Evolutionary conservation across 2,329 filamentous ascomycete genomes (phyloP).

Genomic region (Colletotrichum truncatum): DNA sequence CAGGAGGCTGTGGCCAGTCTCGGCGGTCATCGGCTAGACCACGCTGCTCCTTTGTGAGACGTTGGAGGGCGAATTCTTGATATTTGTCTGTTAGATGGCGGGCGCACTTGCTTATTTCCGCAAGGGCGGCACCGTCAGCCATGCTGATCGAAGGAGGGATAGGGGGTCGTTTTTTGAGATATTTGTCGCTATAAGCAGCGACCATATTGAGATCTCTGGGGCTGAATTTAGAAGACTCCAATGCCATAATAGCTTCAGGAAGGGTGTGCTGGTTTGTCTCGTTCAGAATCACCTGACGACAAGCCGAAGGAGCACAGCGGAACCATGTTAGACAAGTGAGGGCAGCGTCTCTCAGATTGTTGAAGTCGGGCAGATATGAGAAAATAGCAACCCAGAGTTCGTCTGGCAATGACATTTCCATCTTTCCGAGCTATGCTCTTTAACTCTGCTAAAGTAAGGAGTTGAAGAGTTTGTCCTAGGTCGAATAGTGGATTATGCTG

Average conservation of each 20-base stretch:
- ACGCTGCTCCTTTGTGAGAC: constrained; percentile 5
- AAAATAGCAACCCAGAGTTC: constrained; percentile 21
- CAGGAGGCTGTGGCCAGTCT: constrained; percentile 12
- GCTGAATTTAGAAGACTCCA: constrained; percentile 3
- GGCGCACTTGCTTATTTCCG: not conserved
- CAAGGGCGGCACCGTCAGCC: not conserved
- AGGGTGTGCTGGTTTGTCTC: constrained; percentile 5
- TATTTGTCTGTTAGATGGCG: constrained; percentile 4
- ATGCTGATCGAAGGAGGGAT: constrained; percentile 8
- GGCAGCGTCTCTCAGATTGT: constrained; percentile 10
- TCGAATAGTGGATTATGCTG: no score
- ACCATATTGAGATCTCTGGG: not conserved
- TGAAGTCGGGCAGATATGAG: constrained; percentile 13
- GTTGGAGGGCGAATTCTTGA: not conserved
- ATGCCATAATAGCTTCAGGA: constrained; percentile 4
- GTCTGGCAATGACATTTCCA: not conserved
- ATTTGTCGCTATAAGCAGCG: constrained; percentile 9
- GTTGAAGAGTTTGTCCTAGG: no score
- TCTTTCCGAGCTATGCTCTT: no score
- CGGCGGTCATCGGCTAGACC: constrained; percentile 14
- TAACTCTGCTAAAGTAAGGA: no score
- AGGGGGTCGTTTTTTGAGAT: constrained; percentile 8
- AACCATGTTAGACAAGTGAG: constrained; percentile 5
- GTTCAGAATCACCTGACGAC: constrained; percentile 20
- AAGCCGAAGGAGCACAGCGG: constrained; percentile 23